Conservation (phyloP, 1,284 basidiomycete genomes). For the Microbotryomycetes sp. region DNA sequence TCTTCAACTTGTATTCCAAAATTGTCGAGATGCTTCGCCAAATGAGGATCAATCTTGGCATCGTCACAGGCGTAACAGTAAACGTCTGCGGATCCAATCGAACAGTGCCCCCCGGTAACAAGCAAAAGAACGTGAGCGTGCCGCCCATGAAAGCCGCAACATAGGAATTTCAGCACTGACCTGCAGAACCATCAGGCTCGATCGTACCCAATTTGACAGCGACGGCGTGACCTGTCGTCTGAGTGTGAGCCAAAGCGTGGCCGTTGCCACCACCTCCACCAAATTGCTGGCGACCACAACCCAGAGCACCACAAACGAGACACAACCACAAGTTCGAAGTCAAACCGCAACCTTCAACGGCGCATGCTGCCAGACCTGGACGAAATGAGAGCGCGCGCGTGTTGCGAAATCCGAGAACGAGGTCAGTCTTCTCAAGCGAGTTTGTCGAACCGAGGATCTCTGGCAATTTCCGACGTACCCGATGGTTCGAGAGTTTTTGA, state of each 20-base stretch:
- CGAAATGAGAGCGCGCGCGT: conserved; percentile 18
- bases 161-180: conserved; percentile 46
- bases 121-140: background rate
- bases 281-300: conserved; percentile 82
- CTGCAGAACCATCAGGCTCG: conserved; percentile 85
- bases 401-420: too few relatives aligned
- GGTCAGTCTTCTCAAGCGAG: conserved; percentile 23
- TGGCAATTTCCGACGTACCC: conserved; percentile 45
- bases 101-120: background rate
- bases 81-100: conserved; percentile 65
- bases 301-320: conserved; percentile 86
- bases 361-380: conserved; percentile 56
- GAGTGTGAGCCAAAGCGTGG: conserved; percentile 78
- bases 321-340: conserved; percentile 93
- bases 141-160: background rate
- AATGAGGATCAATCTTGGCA: conserved; percentile 68
- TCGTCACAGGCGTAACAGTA: conserved; percentile 95
- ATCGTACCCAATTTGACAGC: conserved; percentile 96
- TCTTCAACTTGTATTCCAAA: conserved; percentile 83
- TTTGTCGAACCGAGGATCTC: conserved; percentile 13
- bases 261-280: conserved; percentile 84
- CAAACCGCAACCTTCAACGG: conserved; percentile 60
- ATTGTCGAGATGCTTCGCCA: conserved; percentile 65
- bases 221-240: conserved; percentile 68
- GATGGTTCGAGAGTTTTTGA: conserved; percentile 52